A percentile compares a stretch with the other conserved stretches of the same genome.
These are phyloP conservation scores for Suhomyces vadensis DNA, from an alignment of 805 yeast species.

Conservation along the genomic window DNA sequence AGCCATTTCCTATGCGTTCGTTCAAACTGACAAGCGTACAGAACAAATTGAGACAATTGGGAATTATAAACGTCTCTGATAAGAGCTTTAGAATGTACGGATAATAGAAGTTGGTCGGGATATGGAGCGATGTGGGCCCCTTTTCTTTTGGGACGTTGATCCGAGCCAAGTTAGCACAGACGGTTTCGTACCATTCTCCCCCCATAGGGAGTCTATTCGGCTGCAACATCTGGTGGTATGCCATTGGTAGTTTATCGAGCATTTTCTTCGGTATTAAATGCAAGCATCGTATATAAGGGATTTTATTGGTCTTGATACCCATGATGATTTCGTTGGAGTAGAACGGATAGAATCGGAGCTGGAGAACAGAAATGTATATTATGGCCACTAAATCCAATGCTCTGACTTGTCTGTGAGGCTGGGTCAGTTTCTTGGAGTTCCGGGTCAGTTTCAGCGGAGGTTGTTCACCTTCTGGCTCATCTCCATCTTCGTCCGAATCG, in stretches of 20 bases:
- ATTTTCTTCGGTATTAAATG: constrained; percentile 40
- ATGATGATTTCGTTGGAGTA: constrained; percentile 49
- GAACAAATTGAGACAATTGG: constrained; percentile 50
- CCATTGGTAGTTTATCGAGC: constrained; percentile 39
- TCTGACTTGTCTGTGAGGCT: constrained; percentile 14
- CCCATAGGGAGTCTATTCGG: constrained; percentile 41
- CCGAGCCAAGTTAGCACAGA: constrained; percentile 15
- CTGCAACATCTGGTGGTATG: constrained; percentile 37
- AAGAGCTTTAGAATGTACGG: constrained; percentile 42
- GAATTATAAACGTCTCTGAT: constrained; percentile 46
- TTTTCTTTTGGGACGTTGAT: background rate
- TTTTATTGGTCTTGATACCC: constrained; percentile 41
- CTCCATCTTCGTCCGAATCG: background rate
- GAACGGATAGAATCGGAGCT: constrained; percentile 48
- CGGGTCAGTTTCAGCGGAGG: background rate
- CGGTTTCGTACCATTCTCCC: constrained; percentile 34
- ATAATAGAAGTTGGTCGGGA: constrained; percentile 30
- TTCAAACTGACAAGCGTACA: constrained; percentile 16
- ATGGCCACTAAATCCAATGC: constrained; percentile 37
- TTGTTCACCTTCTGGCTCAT: constrained; percentile 6
- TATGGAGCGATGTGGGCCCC: background rate
- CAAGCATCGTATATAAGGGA: constrained; percentile 51
- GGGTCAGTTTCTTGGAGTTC: background rate
- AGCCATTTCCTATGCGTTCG: background rate
- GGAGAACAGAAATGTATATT: constrained; percentile 52